These are phyloP conservation scores for Colletotrichum echinochloae DNA, from an alignment of 2,329 filamentous ascomycete genomes.

Conservation along the genomic window DNA sequence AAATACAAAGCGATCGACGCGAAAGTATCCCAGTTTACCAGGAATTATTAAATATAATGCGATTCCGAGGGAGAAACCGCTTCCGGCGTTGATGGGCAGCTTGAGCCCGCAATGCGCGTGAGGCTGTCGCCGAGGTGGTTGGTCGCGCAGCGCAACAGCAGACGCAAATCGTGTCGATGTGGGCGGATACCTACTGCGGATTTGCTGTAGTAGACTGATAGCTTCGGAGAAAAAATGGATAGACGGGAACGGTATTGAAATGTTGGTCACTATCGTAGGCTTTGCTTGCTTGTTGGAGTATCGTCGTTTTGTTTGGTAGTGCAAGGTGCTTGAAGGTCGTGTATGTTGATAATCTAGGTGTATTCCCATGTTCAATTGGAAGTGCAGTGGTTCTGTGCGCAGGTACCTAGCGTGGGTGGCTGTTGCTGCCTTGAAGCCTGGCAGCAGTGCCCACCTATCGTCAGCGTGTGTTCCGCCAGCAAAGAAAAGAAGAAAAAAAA, in stretches of 20 bases:
- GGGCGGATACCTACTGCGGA: not conserved
- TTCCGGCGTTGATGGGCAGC: not conserved
- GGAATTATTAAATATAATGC: not conserved
- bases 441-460: too few relatives aligned
- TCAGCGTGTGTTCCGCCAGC: too few relatives aligned
- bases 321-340: not conserved
- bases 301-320: not conserved
- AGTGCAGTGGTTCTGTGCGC: not conserved
- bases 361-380: not conserved
- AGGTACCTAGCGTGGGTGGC: not conserved
- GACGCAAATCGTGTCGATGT: constrained; percentile 1
- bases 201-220: not conserved
- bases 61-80: not conserved
- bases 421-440: constrained; percentile 2
- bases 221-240: not conserved
- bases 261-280: not conserved
- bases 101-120: not conserved
- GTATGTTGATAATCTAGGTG: not conserved
- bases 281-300: not conserved
- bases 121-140: not conserved
- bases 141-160: not conserved
- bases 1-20: not conserved
- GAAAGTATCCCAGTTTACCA: not conserved
- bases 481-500: not conserved
- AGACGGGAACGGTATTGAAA: not conserved